Conservation (phyloP, 106 monocot species). For the Xerophyta viscosa region DNA sequence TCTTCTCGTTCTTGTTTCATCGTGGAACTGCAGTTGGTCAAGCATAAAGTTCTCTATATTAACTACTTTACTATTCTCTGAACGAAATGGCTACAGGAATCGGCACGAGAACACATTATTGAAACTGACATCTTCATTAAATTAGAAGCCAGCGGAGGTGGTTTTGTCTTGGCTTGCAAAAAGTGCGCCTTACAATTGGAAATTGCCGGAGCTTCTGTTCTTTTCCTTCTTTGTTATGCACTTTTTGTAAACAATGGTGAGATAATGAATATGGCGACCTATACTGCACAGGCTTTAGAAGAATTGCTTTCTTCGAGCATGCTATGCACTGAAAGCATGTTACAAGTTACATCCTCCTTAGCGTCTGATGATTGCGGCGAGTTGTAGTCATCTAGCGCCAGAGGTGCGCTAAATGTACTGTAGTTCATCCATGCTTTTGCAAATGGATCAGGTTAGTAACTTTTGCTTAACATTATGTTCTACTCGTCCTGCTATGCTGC, state of each 20-base stretch:
- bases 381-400: not conserved
- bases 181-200: conserved; percentile 1
- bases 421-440: not conserved
- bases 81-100: too few species aligned
- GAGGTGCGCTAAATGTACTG: not conserved
- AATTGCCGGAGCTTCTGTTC: too few species aligned
- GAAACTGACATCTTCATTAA: not conserved
- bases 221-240: not conserved
- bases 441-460: not conserved
- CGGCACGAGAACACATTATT: not conserved
- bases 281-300: not conserved
- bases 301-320: not conserved
- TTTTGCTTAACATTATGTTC: not conserved
- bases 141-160: not conserved
- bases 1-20: too few species aligned
- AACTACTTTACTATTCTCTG: too few species aligned
- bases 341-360: not conserved
- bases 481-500: not conserved
- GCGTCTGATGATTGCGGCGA: not conserved
- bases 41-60: too few species aligned
- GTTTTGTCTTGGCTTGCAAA: not conserved
- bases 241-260: not conserved
- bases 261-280: not conserved
- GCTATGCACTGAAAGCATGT: not conserved
- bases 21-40: too few species aligned